Conservation (phyloP, 169 alveolate species). For the Plasmodium relictum region DNA sequence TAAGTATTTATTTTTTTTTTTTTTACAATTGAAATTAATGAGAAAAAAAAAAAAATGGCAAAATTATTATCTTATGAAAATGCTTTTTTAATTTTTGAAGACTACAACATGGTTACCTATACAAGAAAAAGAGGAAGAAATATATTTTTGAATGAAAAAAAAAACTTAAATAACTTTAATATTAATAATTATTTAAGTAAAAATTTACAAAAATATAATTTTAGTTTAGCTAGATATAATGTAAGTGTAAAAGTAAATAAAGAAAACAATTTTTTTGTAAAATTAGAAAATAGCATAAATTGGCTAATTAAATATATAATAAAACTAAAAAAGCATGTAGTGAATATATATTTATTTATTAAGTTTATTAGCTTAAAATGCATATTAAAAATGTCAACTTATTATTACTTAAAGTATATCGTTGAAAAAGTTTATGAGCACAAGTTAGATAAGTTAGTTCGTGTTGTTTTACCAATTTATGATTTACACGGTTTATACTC, state of each 20-base stretch:
- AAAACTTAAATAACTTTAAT: constrained; percentile 26
- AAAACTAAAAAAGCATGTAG: constrained; percentile 34
- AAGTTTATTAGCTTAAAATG: constrained; percentile 65
- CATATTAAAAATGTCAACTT: constrained; percentile 59
- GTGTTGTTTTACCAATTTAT: constrained; percentile 71
- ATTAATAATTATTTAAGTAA: background rate
- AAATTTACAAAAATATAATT: constrained; percentile 23
- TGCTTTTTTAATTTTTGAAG: constrained; percentile 57
- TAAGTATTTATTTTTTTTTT: too few relatives aligned
- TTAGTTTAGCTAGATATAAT: constrained; percentile 26
- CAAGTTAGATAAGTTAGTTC: constrained; percentile 30
- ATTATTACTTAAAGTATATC: constrained; percentile 58
- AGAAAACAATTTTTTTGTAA: constrained; percentile 49
- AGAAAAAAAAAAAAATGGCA: constrained; percentile 57
- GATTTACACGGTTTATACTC: constrained; percentile 63
- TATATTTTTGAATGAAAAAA: constrained; percentile 23
- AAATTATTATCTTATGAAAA: constrained; percentile 24
- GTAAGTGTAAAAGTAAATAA: background rate
- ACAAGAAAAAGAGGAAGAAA: constrained; percentile 26
- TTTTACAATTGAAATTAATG: too few relatives aligned
- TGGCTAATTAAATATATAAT: constrained; percentile 21
- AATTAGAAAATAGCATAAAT: constrained; percentile 32
- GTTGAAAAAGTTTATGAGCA: constrained; percentile 53
- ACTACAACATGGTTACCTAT: constrained; percentile 45
- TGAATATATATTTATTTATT: constrained; percentile 50